Conservation (phyloP, 129 eudicot genomes). For the Pulicaria dysenterica region DNA sequence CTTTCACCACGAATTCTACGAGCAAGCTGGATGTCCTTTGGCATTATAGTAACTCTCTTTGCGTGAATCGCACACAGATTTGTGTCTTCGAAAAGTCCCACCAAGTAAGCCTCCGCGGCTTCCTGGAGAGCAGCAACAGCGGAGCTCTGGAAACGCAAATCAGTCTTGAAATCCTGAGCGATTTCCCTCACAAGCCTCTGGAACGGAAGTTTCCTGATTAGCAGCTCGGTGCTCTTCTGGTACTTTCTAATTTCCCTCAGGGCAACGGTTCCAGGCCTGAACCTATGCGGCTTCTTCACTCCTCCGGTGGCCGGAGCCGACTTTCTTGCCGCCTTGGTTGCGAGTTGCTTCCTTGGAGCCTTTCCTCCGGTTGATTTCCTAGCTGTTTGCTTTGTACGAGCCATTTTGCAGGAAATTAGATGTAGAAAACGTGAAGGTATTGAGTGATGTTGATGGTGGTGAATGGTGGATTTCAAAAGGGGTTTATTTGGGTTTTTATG, state of each 20-base stretch:
- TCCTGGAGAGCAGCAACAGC: conserved; percentile 48
- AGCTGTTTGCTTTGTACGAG: conserved; percentile 56
- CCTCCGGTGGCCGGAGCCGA: conserved; percentile 60
- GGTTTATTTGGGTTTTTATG: conserved; percentile 4
- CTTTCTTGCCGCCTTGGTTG: conserved; percentile 45
- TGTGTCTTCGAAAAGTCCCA: conserved; percentile 50
- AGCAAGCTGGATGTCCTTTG: conserved; percentile 61
- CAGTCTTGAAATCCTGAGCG: conserved; percentile 46
- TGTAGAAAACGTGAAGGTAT: not conserved
- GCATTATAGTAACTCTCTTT: conserved; percentile 57
- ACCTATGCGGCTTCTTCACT: conserved; percentile 58
- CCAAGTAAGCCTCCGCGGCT: conserved; percentile 47
- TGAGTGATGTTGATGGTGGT: not conserved
- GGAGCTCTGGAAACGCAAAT: conserved; percentile 46
- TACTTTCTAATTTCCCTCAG: conserved; percentile 51
- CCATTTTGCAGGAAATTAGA: conserved; percentile 35
- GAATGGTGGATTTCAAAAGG: not conserved
- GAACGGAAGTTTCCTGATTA: conserved; percentile 45
- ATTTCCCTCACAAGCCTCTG: conserved; percentile 44
- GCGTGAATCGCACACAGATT: conserved; percentile 61
- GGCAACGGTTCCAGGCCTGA: conserved; percentile 50
- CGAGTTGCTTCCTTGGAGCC: conserved; percentile 45
- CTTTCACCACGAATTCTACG: conserved; percentile 55
- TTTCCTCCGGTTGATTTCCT: conserved; percentile 54
- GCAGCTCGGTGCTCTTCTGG: conserved; percentile 47